Conservation (phyloP, 192 early-diverging fungal genomes). For the Backusella morwellensis region DNA sequence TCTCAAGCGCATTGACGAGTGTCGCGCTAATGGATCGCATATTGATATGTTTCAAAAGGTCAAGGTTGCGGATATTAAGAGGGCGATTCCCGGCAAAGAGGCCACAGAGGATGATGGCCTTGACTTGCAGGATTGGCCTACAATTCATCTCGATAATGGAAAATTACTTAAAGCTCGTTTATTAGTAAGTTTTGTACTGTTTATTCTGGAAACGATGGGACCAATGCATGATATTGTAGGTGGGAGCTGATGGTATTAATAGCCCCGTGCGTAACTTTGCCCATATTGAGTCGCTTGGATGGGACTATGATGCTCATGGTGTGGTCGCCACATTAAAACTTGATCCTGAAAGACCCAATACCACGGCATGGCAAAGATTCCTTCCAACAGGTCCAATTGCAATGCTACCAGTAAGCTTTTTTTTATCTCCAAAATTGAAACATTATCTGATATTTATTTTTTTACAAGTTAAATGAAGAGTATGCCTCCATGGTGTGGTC, state of each 20-base stretch:
- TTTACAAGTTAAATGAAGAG: conserved; percentile 52
- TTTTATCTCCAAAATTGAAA: not conserved
- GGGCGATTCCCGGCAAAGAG: not conserved
- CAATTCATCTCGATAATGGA: conserved; percentile 67
- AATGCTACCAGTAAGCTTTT: conserved; percentile 74
- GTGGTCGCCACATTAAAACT: conserved; percentile 84
- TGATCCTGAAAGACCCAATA: conserved; percentile 43
- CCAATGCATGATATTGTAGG: conserved; percentile 17
- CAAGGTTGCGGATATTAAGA: conserved; percentile 60
- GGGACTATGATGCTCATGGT: conserved; percentile 84
- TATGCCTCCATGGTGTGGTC: conserved; percentile 92
- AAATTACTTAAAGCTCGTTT: conserved; percentile 63
- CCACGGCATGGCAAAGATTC: conserved; percentile 92
- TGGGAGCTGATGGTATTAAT: conserved; percentile 90
- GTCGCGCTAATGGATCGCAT: conserved; percentile 30
- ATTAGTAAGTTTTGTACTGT: conserved; percentile 45
- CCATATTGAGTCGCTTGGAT: conserved; percentile 78
- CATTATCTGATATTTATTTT: not conserved
- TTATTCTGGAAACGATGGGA: no score
- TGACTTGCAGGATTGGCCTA: conserved; percentile 68
- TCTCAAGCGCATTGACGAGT: conserved; percentile 45
- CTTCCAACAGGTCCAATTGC: conserved; percentile 93
- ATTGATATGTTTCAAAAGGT: conserved; percentile 69
- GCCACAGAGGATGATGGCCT: not conserved
- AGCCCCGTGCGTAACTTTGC: conserved; percentile 84